phyloP scores from a whole-genome alignment of 106 monocot species.

The Dendrobium catenatum region DNA sequence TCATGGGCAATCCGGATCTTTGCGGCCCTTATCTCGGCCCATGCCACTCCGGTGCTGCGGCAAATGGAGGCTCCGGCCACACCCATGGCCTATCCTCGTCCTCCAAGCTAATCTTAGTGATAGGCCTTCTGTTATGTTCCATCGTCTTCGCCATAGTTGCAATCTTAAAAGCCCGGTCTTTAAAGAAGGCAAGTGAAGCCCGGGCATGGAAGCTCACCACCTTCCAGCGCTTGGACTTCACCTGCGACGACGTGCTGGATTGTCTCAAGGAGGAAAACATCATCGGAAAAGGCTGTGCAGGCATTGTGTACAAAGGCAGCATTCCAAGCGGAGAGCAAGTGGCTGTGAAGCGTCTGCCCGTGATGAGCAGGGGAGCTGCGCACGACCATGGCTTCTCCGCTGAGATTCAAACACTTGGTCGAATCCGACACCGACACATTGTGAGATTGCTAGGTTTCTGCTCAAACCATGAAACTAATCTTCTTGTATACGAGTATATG shows the following conservation, averaged over 20 bases:
- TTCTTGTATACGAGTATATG: slow-evolving; percentile 64
- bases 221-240: slow-evolving; percentile 64
- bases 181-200: slow-evolving; percentile 50
- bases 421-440: slow-evolving; percentile 68
- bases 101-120: slow-evolving; percentile 65
- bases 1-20: slow-evolving; percentile 66
- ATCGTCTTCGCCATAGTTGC: slow-evolving; percentile 53
- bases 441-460: slow-evolving; percentile 58
- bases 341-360: slow-evolving; percentile 58
- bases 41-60: slow-evolving; percentile 20
- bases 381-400: slow-evolving; percentile 67
- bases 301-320: slow-evolving; percentile 53
- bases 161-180: slow-evolving; percentile 58
- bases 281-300: slow-evolving; percentile 68
- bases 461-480: slow-evolving; percentile 58
- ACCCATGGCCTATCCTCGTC: slow-evolving; percentile 32
- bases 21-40: slow-evolving; percentile 70
- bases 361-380: slow-evolving; percentile 39
- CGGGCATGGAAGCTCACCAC: slow-evolving; percentile 63
- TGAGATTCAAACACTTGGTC: slow-evolving; percentile 56
- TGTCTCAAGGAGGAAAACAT: slow-evolving; percentile 60
- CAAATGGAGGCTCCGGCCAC: slow-evolving; percentile 5
- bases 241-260: slow-evolving; percentile 47
- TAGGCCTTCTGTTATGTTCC: slow-evolving; percentile 51
- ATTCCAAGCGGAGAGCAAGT: slow-evolving; percentile 62